These are phyloP conservation scores for Euphorbia pulcherrima DNA, from an alignment of 345 rosid species.

Conservation along the genomic window DNA sequence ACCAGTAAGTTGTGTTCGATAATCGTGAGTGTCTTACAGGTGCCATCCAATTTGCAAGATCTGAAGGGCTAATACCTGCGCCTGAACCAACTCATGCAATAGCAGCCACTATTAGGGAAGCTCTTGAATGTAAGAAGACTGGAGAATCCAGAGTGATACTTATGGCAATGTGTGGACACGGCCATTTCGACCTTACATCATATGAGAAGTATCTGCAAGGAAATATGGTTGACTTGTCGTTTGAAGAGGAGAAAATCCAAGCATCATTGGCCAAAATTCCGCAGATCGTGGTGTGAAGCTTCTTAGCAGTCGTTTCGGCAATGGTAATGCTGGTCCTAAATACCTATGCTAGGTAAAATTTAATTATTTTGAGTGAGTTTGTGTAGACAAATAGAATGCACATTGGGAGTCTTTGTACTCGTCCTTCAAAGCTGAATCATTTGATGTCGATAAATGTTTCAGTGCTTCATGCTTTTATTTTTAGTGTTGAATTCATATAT, in stretches of 20 bases:
- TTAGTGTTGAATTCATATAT: too few relatives aligned
- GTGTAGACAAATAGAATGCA: too few relatives aligned
- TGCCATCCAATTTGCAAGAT: constrained; percentile 79
- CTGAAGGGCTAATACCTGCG: constrained; percentile 86
- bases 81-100: constrained; percentile 95
- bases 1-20: background rate
- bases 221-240: constrained; percentile 66
- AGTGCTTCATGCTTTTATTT: too few relatives aligned
- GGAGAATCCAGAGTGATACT: constrained; percentile 88
- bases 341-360: background rate
- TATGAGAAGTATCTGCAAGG: constrained; percentile 81
- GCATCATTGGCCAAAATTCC: constrained; percentile 71
- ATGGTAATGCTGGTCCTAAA: background rate
- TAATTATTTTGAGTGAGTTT: background rate
- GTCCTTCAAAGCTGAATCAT: too few relatives aligned
- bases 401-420: too few relatives aligned
- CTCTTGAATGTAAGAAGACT: constrained; percentile 65
- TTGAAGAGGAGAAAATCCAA: constrained; percentile 54
- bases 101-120: constrained; percentile 88
- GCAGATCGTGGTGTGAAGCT: constrained; percentile 27
- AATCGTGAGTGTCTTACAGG: constrained; percentile 38
- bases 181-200: constrained; percentile 81
- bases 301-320: background rate
- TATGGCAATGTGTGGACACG: constrained; percentile 94
- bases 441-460: too few relatives aligned